Evolutionary conservation across 257 asterid genomes (phyloP).

Genomic region (Penstemon eatonii): DNA sequence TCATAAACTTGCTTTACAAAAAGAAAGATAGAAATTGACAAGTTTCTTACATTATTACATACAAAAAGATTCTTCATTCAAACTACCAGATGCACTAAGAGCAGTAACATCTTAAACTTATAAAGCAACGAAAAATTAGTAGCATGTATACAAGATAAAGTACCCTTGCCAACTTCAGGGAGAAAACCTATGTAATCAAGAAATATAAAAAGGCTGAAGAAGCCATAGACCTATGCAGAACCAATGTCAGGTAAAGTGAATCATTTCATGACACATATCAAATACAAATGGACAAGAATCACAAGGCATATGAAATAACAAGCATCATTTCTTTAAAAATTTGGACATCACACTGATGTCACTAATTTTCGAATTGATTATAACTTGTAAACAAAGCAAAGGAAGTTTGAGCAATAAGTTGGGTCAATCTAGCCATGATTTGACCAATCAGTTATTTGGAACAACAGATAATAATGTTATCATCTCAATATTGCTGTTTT

Average conservation of each 20-base stretch:
- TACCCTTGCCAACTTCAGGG: no score
- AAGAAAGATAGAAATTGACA: background rate
- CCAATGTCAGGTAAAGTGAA: conserved; percentile 6
- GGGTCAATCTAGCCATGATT: background rate
- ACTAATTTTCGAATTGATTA: conserved; percentile 5
- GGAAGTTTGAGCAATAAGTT: background rate
- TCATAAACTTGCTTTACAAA: background rate
- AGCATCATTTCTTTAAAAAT: no score
- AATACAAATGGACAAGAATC: conserved; percentile 10
- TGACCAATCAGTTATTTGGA: background rate
- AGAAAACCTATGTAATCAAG: background rate
- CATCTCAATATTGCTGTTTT: conserved; percentile 17
- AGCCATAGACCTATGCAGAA: conserved; percentile 13
- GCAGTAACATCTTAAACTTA: conserved; percentile 5
- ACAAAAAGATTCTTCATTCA: background rate
- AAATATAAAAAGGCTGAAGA: conserved; percentile 2
- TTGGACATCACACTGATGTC: background rate
- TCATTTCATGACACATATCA: background rate
- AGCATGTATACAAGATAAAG: background rate
- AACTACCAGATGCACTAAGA: conserved; percentile 4
- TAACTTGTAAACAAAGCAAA: background rate
- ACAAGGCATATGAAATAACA: background rate
- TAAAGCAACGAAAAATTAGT: background rate
- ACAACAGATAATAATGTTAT: conserved; percentile 8
- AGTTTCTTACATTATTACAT: background rate